Evolutionary conservation across 2,329 filamentous ascomycete species (phyloP).

Genomic region (Raffaelea ambrosiae): DNA sequence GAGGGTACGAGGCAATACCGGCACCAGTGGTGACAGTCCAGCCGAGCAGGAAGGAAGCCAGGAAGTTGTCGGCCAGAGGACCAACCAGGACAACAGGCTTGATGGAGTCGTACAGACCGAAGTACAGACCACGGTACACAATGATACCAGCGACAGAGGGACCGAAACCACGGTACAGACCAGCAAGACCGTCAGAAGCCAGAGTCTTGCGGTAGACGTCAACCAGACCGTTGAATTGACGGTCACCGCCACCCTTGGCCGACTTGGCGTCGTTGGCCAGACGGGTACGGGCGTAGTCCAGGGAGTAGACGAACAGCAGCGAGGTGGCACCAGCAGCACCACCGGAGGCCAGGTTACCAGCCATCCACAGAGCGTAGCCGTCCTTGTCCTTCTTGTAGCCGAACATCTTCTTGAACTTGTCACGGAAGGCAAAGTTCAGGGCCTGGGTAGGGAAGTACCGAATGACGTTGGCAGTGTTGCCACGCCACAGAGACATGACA

Average conservation of each 20-base stretch:
- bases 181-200: slow-evolving; percentile 94
- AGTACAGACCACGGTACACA: slow-evolving; percentile 99
- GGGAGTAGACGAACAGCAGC: slow-evolving; percentile 99
- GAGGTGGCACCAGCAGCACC: slow-evolving; percentile 99
- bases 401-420: slow-evolving; percentile 99
- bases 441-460: slow-evolving; percentile 99
- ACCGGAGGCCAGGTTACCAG: slow-evolving; percentile 98
- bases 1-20: slow-evolving; percentile 99
- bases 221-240: slow-evolving; percentile 99
- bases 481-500: slow-evolving; percentile 93
- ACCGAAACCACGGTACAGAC: slow-evolving; percentile 99
- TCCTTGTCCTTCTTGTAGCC: slow-evolving; percentile 99
- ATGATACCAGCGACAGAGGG: slow-evolving; percentile 98
- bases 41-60: slow-evolving; percentile 97
- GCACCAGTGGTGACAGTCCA: slow-evolving; percentile 99
- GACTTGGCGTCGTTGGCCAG: slow-evolving; percentile 99
- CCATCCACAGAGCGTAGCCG: slow-evolving; percentile 98
- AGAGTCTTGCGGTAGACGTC: slow-evolving; percentile 99
- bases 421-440: slow-evolving; percentile 99
- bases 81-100: slow-evolving; percentile 97
- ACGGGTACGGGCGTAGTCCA: slow-evolving; percentile 99
- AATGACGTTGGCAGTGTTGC: slow-evolving; percentile 99
- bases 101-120: slow-evolving; percentile 99
- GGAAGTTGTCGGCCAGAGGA: slow-evolving; percentile 92
- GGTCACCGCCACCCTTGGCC: slow-evolving; percentile 91